Evolutionary conservation across 2,329 filamentous ascomycete species (phyloP).

Genomic region (Colletotrichum acutatum): DNA sequence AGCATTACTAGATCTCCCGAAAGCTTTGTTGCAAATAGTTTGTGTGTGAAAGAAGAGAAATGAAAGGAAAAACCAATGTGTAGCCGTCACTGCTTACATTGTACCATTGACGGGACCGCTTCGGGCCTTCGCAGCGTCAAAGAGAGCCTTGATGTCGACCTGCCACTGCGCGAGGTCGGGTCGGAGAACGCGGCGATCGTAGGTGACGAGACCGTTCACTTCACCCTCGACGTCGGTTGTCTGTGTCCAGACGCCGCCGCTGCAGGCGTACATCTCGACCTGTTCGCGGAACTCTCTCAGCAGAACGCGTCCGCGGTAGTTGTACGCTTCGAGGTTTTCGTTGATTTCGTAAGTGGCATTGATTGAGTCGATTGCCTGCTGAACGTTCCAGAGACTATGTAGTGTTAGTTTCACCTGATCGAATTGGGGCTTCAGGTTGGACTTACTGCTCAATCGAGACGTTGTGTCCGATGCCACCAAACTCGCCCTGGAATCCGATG

Average conservation of each 20-base stretch:
- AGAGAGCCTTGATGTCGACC: slow-evolving; percentile 68
- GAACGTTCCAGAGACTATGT: slow-evolving; percentile 71
- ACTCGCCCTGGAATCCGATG: slow-evolving; percentile 78
- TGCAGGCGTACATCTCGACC: slow-evolving; percentile 70
- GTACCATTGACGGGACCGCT: slow-evolving; percentile 17
- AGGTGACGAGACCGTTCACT: slow-evolving; percentile 77
- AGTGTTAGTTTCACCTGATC: not conserved
- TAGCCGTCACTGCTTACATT: slow-evolving; percentile 23
- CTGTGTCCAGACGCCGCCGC: slow-evolving; percentile 77
- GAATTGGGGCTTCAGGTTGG: too few relatives aligned
- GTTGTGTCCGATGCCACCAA: slow-evolving; percentile 76
- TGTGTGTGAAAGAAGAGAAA: not conserved
- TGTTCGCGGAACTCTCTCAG: slow-evolving; percentile 71
- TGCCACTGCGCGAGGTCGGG: slow-evolving; percentile 69
- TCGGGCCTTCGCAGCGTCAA: slow-evolving; percentile 60
- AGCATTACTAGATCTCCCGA: slow-evolving; percentile 22
- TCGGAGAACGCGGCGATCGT: slow-evolving; percentile 71
- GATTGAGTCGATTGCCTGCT: slow-evolving; percentile 67
- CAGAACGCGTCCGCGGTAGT: slow-evolving; percentile 71
- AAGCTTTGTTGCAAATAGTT: not conserved
- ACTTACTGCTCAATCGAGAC: slow-evolving; percentile 69
- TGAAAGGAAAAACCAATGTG: not conserved
- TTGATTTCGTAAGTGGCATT: slow-evolving; percentile 77
- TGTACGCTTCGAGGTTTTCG: slow-evolving; percentile 68
- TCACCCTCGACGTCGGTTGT: slow-evolving; percentile 81